Evolutionary conservation across 495 filamentous ascomycete genomes (phyloP).

Genomic region (Daldinia bambusicola): DNA sequence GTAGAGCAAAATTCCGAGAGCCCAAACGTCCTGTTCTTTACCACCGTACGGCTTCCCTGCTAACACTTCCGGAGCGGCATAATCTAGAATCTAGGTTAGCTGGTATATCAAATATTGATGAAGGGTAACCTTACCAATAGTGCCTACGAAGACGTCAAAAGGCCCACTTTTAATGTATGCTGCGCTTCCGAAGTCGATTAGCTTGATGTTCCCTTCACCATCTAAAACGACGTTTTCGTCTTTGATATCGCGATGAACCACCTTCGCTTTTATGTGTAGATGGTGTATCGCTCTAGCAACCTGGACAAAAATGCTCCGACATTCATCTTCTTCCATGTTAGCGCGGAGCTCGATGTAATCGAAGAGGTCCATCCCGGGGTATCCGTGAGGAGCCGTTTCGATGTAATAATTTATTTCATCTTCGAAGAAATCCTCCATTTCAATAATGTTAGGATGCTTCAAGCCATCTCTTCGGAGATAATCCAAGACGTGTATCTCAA

Average conservation of each 20-base stretch:
- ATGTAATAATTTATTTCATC: constrained; percentile 99
- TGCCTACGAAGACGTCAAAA: constrained; percentile 99
- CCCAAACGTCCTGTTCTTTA: constrained; percentile 98
- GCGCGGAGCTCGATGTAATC: constrained; percentile 97
- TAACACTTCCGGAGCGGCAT: constrained; percentile 97
- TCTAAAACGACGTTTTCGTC: constrained; percentile 98
- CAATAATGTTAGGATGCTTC: constrained; percentile 94
- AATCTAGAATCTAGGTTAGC: constrained; percentile 69
- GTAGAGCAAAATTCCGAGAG: constrained; percentile 96
- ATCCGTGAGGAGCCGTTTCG: constrained; percentile 95
- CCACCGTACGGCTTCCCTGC: constrained; percentile 92
- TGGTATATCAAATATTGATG: not conserved
- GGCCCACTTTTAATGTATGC: constrained; percentile 98
- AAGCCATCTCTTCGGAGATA: constrained; percentile 88
- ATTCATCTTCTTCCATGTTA: constrained; percentile 96
- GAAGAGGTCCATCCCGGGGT: constrained; percentile 98
- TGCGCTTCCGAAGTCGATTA: constrained; percentile 98
- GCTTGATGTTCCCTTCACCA: constrained; percentile 93
- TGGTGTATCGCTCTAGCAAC: constrained; percentile 90
- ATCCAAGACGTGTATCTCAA: constrained; percentile 97
- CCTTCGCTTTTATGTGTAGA: constrained; percentile 87
- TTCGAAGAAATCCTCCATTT: constrained; percentile 99
- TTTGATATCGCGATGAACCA: constrained; percentile 98
- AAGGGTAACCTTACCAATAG: constrained; percentile 76
- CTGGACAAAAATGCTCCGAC: constrained; percentile 93